These are phyloP conservation scores for Lentinula novae-zelandiae DNA, from an alignment of 1,284 basidiomycete genomes.

Conservation along the genomic window DNA sequence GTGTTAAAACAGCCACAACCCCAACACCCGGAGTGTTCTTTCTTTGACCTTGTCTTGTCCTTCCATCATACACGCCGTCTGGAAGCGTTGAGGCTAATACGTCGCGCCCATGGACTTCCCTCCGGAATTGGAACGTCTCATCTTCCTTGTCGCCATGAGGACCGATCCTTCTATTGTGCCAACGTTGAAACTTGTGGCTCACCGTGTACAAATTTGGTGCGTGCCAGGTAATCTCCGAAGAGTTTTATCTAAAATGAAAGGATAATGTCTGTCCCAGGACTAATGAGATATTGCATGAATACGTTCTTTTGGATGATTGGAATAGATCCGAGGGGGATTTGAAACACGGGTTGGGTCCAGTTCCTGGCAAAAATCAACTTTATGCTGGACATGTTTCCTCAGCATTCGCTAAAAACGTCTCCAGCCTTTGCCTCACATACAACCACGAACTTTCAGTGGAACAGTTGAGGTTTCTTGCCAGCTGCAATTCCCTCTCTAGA, in stretches of 20 bases:
- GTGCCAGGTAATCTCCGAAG: background rate
- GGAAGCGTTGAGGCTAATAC: background rate
- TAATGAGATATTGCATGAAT: slow-evolving; percentile 9
- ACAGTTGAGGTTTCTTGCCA: background rate
- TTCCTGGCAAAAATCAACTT: background rate
- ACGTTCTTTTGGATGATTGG: slow-evolving; percentile 9
- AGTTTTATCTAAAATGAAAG: background rate
- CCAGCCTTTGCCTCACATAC: slow-evolving; percentile 11
- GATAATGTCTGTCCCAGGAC: background rate
- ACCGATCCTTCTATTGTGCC: slow-evolving; percentile 2
- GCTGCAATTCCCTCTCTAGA: background rate
- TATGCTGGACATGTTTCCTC: slow-evolving; percentile 1
- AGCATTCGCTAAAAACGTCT: slow-evolving; percentile 3
- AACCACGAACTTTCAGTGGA: slow-evolving; percentile 8
- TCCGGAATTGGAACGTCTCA: slow-evolving; percentile 8
- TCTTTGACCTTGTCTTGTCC: background rate
- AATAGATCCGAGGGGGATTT: slow-evolving; percentile 4
- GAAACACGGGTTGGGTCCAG: background rate
- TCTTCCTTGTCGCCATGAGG: slow-evolving; percentile 8
- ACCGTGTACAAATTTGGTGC: slow-evolving; percentile 8
- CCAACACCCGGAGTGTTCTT: background rate
- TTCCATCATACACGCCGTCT: background rate
- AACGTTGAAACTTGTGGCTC: slow-evolving; percentile 10
- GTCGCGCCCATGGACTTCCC: slow-evolving; percentile 6
- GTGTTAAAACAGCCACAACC: background rate